Base-by-base conservation (phyloP, 2,329 filamentous ascomycete genomes). In the Tolypocladium ovalisporum region DNA sequence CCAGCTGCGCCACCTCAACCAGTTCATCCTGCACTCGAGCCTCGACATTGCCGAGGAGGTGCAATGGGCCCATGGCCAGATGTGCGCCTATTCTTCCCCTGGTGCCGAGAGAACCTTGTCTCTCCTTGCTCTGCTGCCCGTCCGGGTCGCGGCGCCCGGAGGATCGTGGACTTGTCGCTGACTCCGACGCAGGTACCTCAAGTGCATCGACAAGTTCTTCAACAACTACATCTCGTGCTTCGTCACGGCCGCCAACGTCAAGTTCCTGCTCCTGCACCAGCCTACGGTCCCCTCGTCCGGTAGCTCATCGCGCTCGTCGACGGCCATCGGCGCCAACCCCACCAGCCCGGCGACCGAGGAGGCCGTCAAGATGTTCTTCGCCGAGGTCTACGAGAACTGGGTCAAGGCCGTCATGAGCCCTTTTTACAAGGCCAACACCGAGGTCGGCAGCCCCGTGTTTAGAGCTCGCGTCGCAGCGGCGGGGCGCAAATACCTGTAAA, bases 401-500 rank as follows among this genome's bases (percentile, higher is more conserved):
- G 84, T 96, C 62, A 99, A 99, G 80, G 89, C 92, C 15, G 85
- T 92, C 58, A 97, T 99, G 94, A 97, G 85, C 69, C 94, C 94
- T 0, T 99, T 99, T 71, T 97, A 97, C 76, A 80, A 82, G 56
- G 84, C 87, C 57, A 93, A 96, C 62, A 88, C 88, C 79, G 86
- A 89, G 64, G 86, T 99, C 55, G 85, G 81, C 68, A 97, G 92
- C 72, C 88, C 90, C 0, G 82, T 97, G 1, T 99, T 99, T 71
- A 81, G 89, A 63, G 78, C 83, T 57, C 83, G 89, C 67, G 91
- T 99, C 24, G 85, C 84, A 1, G 90, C 90, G 2, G 93, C 93
- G 0, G 94, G 91, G 63, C 90, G 90, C 75, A 99, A 97, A 73
- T 97, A 94, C 75, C 72, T 97, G 58, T 96, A 52, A 58, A 2